Evolutionary conservation across 352 stramenopile genomes (phyloP), one percentile per base, ranked within the genome.

Genomic region (Phytophthora multivora): DNA sequence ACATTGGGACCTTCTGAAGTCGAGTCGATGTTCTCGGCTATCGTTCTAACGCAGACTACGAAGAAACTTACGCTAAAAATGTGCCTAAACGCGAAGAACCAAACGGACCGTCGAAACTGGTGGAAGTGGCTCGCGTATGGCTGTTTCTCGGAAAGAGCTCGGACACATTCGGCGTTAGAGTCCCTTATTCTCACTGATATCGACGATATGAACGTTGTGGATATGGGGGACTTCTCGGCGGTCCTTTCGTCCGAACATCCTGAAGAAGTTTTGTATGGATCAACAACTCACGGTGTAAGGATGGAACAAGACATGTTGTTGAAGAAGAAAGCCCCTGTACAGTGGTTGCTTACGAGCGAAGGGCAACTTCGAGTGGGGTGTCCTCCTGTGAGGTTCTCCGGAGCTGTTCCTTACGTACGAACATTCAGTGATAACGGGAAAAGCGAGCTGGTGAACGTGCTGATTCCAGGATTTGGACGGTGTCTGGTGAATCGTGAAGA

Each of bases 111-210:
- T 30, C 30, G 31, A 15, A 15, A 43, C 4, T 66, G 57, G 43
- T 63, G 59, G 51, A 62, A 68, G 38, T 68, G 59, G 59, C 15
- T 63, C 1, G 59, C 59, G 0, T 68, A 68, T 30, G 59, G 33
- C 1, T 57, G 48, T n/a, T 68, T 68, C 36, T 68, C 59, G 11
- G 40, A 63, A 18, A 38, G 59, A 49, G 60, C 60, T 13, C 52
- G 39, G 23, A 33, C 12, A 18, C 36, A 26, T 26, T 68, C 60
- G 12, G 36, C 39, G 4, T 23, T 68, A 23, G 45, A 54, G 48
- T 54, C 52, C 4, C 16, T 68, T 3, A 31, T 36, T 4, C 19
- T 68, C 3, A 43, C 18, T n/a, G 41, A 47, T 25, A 49, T 63
- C 38, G 52, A 49, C 18, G 26, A 51, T 5, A 42, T 68, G 3